Conservation (phyloP, 768 basidiomycete species). For the Rossbeevera mucosa region DNA sequence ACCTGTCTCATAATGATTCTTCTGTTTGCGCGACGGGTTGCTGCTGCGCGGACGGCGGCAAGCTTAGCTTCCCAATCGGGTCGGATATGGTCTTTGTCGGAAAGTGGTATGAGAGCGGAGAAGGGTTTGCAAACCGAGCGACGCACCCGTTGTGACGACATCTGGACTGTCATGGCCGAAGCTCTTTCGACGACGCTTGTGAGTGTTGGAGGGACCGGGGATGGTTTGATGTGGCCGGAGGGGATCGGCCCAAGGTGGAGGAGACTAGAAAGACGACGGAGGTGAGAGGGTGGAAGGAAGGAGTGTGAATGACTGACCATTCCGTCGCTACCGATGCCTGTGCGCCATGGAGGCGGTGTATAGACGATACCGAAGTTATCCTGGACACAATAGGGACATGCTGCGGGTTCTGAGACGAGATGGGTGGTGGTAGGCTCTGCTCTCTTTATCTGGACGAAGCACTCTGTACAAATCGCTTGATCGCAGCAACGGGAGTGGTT, state of each 20-base stretch:
- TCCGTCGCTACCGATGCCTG: slow-evolving; percentile 73
- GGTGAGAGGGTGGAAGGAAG: neutral
- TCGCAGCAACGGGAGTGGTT: slow-evolving; percentile 97
- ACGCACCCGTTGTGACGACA: slow-evolving; percentile 84
- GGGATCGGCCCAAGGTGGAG: slow-evolving; percentile 51
- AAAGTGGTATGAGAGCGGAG: slow-evolving; percentile 8
- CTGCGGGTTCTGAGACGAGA: slow-evolving; percentile 92
- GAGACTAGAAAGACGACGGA: slow-evolving; percentile 26
- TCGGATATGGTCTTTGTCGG: slow-evolving; percentile 77
- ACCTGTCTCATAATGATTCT: slow-evolving; percentile 98
- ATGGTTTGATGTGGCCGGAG: slow-evolving; percentile 42
- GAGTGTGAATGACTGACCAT: slow-evolving; percentile 41
- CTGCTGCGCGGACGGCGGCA: slow-evolving; percentile 91
- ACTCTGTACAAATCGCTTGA: slow-evolving; percentile 98
- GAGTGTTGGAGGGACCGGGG: slow-evolving; percentile 39
- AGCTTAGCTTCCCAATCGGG: slow-evolving; percentile 98
- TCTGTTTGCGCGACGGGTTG: slow-evolving; percentile 90
- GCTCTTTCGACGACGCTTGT: slow-evolving; percentile 82
- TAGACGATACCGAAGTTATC: slow-evolving; percentile 96
- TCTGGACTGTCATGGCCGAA: slow-evolving; percentile 82
- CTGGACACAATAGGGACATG: slow-evolving; percentile 97
- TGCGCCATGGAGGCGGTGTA: slow-evolving; percentile 72
- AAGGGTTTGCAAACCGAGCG: neutral
- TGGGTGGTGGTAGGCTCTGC: slow-evolving; percentile 92
- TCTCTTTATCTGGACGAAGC: slow-evolving; percentile 98